A percentile compares a stretch with the other conserved stretches of the same genome.
Conservation (phyloP, 768 basidiomycete species). For the Pleurotus tuber-regium region DNA sequence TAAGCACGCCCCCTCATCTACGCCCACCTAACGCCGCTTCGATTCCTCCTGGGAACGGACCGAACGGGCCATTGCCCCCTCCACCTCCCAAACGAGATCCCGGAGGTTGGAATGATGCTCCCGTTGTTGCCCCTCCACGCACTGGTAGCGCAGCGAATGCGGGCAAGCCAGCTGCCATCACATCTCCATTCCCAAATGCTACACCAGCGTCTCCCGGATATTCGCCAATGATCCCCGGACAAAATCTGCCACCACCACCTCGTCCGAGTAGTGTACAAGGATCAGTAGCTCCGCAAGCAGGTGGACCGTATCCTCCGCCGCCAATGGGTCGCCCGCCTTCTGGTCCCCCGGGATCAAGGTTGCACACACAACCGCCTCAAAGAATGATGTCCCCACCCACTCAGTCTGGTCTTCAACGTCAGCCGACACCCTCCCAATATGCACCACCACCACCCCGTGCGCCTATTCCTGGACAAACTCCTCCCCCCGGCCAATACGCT, state of each 20-base stretch:
- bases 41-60: constrained; percentile 44
- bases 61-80: constrained; percentile 30
- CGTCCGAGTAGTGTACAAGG: constrained; percentile 60
- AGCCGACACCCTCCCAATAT: constrained; percentile 49
- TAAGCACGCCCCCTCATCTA: constrained; percentile 40
- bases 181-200: constrained; percentile 84
- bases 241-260: constrained; percentile 59
- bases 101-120: constrained; percentile 93
- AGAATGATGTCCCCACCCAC: constrained; percentile 44
- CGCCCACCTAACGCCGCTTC: constrained; percentile 31
- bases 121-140: constrained; percentile 40
- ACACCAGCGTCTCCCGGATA: constrained; percentile 41
- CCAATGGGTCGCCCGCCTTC: constrained; percentile 25
- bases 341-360: constrained; percentile 22
- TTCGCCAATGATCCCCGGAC: constrained; percentile 35
- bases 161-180: constrained; percentile 70
- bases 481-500: constrained; percentile 38
- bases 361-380: constrained; percentile 30
- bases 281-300: constrained; percentile 38
- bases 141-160: constrained; percentile 51
- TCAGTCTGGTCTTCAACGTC: constrained; percentile 34
- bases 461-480: constrained; percentile 39
- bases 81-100: constrained; percentile 68
- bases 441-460: constrained; percentile 42
- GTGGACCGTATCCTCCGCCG: constrained; percentile 4